Evolutionary conservation across 1,139 yeast species (phyloP), one percentile per base, ranked within the genome.

Genomic region (Martiniozyma asiatica): DNA sequence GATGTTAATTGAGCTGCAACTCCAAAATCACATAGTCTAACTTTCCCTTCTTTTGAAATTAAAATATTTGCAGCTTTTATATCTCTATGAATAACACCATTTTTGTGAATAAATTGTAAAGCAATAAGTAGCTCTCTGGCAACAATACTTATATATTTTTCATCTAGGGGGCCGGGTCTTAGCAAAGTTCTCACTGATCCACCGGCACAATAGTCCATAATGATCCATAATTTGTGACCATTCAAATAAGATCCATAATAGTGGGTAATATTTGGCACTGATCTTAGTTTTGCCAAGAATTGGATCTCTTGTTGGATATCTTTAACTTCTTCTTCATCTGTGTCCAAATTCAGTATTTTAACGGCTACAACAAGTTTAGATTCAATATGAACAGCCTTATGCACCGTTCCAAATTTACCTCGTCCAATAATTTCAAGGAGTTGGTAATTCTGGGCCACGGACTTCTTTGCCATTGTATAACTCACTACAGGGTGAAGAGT

Each of bases 141-240:
- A 10, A 92, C 71, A 13, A 92, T 77, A 8, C 85, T 80, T 24
- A 82, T 73, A 50, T 81, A 79, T 45, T 65, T 67, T 48, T 89
- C 98, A 42, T 87, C 96, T 30, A 92, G 66, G 21, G 71, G 73
- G 0, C 98, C 98, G 0, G 97, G 85, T 47, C 80, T 75, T 34
- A 92, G 61, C 31, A 92, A 59, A 1, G 96, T 82, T 34, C 98
- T 63, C 29, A 92, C 71, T 1, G 94, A 81, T 0, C 99, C 99
- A 10, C 98, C 99, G 1, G 94, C 93, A 55, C 98, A 89, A 50
- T 81, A 73, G 50, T 92, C 98, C 97, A 92, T 92, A 35, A 92
- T 74, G 51, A 92, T 87, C 98, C 99, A 92, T 22, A 92, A 61
- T 48, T 82, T 78, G 8, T 96, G 80, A 29, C 89, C 96, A 39